Base-by-base conservation (phyloP, 2,329 filamentous ascomycete genomes). In the Penicillium sp. region DNA sequence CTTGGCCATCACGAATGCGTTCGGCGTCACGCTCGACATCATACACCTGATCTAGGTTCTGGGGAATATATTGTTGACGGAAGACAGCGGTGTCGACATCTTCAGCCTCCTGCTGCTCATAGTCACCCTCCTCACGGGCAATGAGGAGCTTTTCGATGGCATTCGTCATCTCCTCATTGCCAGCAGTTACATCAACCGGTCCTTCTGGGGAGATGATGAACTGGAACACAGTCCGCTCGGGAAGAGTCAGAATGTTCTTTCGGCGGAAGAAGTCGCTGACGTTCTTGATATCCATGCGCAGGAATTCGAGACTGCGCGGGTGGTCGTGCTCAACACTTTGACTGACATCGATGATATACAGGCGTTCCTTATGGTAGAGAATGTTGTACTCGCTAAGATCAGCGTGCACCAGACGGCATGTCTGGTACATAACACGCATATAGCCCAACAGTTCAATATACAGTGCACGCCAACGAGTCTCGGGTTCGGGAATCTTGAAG, bases 271-370 rank as follows among this genome's bases (percentile, higher is more conserved):
- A 98, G 68, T 95, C 88, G 21, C 83, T 85, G 1, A 95, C 82
- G 64, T 98, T 98, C 77, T 96, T 97, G 70, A 98, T 89, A 65
- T 98, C 93, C 90, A 96, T 97, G 31, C 93, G 84, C 61, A 98
- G 71, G 65, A 98, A 98, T 66, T 97, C 91, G 28, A 95, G 77
- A 2, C 87, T 91, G 51, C 88, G 81, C 0, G 93, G 93, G 68
- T 98, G 93, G 61, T 97, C 91, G 59, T 94, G 90, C 73, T 97
- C 94, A 19, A 98, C 93, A 64, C 87, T 93, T 73, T 98, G 93
- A 49, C 88, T 95, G 38, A 98, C 93, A 70, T 98, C 93, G 68
- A 98, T 98, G 63, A 98, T 85, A 75, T 88, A 95, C 0, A 96
- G 80, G 61, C 81, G 82, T 51, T 81, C 77, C 49, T 88, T 78